Evolutionary conservation across 2,329 filamentous ascomycete species (phyloP), one percentile per base, ranked within the genome.

Genomic region (Alternaria solani): DNA sequence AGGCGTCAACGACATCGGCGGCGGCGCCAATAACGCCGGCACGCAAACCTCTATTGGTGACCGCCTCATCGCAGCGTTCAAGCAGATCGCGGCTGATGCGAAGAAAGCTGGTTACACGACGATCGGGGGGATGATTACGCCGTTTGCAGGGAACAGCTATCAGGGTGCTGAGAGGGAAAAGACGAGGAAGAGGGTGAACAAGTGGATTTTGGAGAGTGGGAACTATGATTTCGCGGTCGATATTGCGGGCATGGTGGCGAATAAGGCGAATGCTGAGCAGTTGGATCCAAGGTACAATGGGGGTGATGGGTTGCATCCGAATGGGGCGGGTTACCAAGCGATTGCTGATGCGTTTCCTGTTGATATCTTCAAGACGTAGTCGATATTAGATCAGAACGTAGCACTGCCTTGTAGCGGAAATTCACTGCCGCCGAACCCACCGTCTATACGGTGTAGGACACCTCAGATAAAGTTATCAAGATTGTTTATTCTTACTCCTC

Each of bases 221-320:
- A 79, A 78, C 1, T 90, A 89, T 71, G 87, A 89, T 65, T 82
- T 79, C 0, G 81, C 87, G 4, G 74, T 90, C 34, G 88, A 91
- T 72, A 89, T 91, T 67, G 87, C 88, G 67, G 78, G 74, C 20
- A 76, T 86, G 16, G 64, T 90, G 42, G 81, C 84, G n/a, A 83
- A 89, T 72, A 80, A 82, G 23, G 74, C 75, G 5, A 80, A 82
- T 46, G 74, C 77, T 20, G 82, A 80, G 16, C 78, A 52, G 55
- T 68, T 91, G 73, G 80, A 80, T 25, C 68, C 72, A 16, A 73
- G 81, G 59, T 89, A 83, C 65, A 83, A 91, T 65, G 83, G 84
- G 0, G 88, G 89, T 0, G 88, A 91, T 75, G 87, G 87, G 70
- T 70, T 91, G 70, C 88, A 91, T 79, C 86, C 86, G 0, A 89